Evolutionary conservation across 805 yeast genomes (phyloP).

Genomic region (Yarrowia keelungensis): DNA sequence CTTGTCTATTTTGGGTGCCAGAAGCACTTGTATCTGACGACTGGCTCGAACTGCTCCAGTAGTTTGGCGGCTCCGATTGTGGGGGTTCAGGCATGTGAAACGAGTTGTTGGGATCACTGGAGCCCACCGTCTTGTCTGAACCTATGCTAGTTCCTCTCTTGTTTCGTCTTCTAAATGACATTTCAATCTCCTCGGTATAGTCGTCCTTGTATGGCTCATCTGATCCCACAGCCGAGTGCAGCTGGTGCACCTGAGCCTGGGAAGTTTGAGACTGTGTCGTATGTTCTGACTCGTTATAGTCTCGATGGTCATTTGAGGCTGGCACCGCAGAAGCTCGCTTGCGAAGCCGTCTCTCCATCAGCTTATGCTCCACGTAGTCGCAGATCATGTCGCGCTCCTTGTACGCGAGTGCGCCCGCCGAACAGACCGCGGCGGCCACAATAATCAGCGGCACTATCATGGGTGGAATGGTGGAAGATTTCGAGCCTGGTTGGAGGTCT

Average conservation of each 20-base stretch:
- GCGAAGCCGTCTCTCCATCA: constrained; percentile 26
- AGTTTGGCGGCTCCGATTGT: neutral
- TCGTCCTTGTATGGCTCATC: constrained; percentile 26
- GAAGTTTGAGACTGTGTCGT: constrained; percentile 3
- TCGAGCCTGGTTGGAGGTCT: constrained; percentile 11
- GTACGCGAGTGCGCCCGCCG: constrained; percentile 38
- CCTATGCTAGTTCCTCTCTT: constrained; percentile 31
- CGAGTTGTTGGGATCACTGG: constrained; percentile 25
- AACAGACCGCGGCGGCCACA: constrained; percentile 35
- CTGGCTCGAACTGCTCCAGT: constrained; percentile 17
- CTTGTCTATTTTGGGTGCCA: neutral
- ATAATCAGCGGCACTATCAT: constrained; percentile 37
- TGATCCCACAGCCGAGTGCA: constrained; percentile 18
- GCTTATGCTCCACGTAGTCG: constrained; percentile 36
- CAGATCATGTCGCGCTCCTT: constrained; percentile 31
- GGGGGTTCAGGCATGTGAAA: constrained; percentile 28
- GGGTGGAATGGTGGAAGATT: constrained; percentile 1
- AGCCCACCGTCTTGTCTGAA: constrained; percentile 27
- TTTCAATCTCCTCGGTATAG: constrained; percentile 35
- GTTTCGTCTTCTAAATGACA: constrained; percentile 30
- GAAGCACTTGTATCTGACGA: constrained; percentile 2
- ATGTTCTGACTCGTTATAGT: neutral
- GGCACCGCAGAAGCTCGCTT: constrained; percentile 28
- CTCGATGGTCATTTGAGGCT: constrained; percentile 6
- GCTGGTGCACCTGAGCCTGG: neutral